Conservation (phyloP, 805 yeast genomes). For the Candida ortonii region DNA sequence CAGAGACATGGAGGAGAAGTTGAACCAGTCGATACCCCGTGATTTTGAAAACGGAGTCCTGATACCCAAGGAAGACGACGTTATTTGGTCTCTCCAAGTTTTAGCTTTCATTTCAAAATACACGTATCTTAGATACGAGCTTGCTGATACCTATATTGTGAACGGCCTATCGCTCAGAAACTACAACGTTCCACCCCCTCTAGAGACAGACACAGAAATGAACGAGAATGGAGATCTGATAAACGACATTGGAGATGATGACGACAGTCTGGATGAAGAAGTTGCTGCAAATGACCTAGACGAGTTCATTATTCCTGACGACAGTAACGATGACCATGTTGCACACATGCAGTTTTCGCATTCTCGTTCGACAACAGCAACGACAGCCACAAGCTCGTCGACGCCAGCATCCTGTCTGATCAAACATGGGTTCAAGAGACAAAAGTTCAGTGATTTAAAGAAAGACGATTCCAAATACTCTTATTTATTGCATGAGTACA, state of each 20-base stretch:
- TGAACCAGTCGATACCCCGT: constrained; percentile 42
- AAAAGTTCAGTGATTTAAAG: constrained; percentile 7
- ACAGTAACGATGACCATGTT: constrained; percentile 6
- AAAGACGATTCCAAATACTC: constrained; percentile 19
- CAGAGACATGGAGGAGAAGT: constrained; percentile 20
- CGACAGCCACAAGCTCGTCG: constrained; percentile 1
- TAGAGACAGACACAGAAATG: constrained; percentile 28
- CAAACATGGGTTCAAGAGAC: constrained; percentile 8
- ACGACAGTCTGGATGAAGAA: constrained; percentile 34
- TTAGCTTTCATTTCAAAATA: constrained; percentile 92
- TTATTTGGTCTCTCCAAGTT: constrained; percentile 88
- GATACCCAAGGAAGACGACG: constrained; percentile 91
- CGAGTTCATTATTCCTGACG: constrained; percentile 22
- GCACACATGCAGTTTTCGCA: constrained; percentile 7
- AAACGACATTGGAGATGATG: constrained; percentile 25
- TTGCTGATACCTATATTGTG: constrained; percentile 75
- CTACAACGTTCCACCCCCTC: constrained; percentile 32
- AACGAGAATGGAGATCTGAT: constrained; percentile 26
- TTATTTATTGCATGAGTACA: constrained; percentile 20
- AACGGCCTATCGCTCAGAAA: constrained; percentile 61
- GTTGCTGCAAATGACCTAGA: constrained; percentile 41
- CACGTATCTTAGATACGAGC: constrained; percentile 66
- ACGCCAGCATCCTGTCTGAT: too few relatives aligned
- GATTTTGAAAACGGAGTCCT: constrained; percentile 63
- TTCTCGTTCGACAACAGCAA: constrained; percentile 2